Conservation (phyloP, 169 alveolate species). For the Toxoplasma gondii region DNA sequence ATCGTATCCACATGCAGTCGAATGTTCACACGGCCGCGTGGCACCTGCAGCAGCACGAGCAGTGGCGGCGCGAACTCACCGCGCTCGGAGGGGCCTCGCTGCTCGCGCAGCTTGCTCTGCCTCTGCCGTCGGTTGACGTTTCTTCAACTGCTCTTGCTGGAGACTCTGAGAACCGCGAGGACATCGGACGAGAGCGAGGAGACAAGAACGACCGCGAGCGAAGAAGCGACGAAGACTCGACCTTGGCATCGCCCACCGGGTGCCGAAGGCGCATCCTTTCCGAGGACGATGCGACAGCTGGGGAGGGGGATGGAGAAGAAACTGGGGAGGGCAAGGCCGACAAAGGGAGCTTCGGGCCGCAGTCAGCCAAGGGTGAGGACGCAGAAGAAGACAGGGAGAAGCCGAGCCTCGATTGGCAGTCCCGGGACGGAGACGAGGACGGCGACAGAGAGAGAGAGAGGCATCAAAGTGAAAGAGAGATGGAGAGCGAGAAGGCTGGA, state of each 20-base stretch:
- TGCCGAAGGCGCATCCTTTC: not conserved
- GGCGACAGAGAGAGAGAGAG: not conserved
- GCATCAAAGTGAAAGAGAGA: not conserved
- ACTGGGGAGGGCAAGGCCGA: not conserved
- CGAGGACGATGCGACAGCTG: not conserved
- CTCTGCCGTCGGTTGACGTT: not conserved
- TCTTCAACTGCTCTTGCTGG: not conserved
- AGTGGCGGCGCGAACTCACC: conserved; percentile 14
- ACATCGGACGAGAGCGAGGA: not conserved
- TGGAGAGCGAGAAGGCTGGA: not conserved
- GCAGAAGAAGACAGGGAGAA: not conserved
- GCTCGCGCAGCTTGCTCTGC: not conserved
- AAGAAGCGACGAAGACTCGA: not conserved
- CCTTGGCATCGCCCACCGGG: not conserved
- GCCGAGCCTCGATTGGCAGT: conserved; percentile 16
- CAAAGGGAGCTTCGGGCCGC: not conserved
- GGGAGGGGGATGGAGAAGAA: not conserved
- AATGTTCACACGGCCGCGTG: conserved; percentile 51
- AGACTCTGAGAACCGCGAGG: not conserved
- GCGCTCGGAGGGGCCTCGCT: not conserved
- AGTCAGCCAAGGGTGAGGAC: not conserved
- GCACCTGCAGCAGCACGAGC: conserved; percentile 55
- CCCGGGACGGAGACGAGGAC: conserved; percentile 17
- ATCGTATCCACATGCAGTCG: conserved; percentile 20
- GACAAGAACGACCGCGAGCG: not conserved